Percentiles rank a stretch among this genome's conserved stretches.
Evolutionary conservation across 306 rosid genomes (phyloP).

Genomic region (Quercus dentata): DNA sequence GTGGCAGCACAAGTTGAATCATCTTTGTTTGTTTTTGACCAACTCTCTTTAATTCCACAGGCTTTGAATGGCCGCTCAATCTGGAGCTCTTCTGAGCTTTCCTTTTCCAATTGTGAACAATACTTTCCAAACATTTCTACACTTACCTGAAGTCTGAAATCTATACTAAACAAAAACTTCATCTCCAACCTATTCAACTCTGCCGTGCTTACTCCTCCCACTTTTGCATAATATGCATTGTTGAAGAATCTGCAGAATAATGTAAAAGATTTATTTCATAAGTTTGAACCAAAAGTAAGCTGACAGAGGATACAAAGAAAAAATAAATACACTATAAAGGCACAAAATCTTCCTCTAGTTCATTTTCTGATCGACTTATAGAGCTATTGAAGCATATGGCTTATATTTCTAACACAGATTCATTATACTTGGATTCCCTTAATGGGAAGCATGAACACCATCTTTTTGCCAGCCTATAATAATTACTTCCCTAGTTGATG

Average conservation of each 20-base stretch:
- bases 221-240: slow-evolving; percentile 95
- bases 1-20: slow-evolving; percentile 64
- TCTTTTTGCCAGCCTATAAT: neutral
- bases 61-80: slow-evolving; percentile 79
- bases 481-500: neutral
- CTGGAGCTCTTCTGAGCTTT: slow-evolving; percentile 53
- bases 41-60: slow-evolving; percentile 64
- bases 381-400: neutral
- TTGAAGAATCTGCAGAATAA: slow-evolving; percentile 75
- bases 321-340: neutral
- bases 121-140: slow-evolving; percentile 67
- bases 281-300: neutral
- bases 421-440: neutral
- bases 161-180: slow-evolving; percentile 76
- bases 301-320: neutral
- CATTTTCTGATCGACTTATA: neutral
- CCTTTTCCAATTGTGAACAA: slow-evolving; percentile 69
- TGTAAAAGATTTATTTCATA: neutral
- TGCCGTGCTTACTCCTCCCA: slow-evolving; percentile 81
- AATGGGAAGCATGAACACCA: neutral
- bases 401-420: neutral
- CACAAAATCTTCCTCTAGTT: neutral
- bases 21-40: slow-evolving; percentile 74
- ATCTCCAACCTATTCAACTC: slow-evolving; percentile 90
- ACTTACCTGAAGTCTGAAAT: slow-evolving; percentile 82